Evolutionary conservation across 208 protist genomes (phyloP), one percentile per base, ranked within the genome.

Genomic region (Vickermania ingenoplastis): DNA sequence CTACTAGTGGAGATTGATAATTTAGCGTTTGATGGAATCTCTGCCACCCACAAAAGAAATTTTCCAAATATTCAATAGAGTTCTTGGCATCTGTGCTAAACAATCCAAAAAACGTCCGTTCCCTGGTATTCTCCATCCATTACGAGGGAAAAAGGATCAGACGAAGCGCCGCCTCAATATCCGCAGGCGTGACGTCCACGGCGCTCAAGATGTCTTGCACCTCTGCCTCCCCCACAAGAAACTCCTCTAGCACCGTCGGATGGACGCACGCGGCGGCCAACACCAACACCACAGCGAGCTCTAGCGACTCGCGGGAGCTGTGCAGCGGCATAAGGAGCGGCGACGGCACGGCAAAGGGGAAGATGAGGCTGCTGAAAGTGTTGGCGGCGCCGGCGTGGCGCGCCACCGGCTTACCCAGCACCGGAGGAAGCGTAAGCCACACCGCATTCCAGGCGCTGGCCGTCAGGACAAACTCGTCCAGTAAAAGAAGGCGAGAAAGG

Each of bases 301-400:
- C 71, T 2, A 83, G 48, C 28, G 61, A 54, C 41, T 65, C 66
- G 21, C 71, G 57, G 11, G 82, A 65, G 31, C 54, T 29, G 0
- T 2, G 52, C 11, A 65, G 24, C 2, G 71, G 53, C 22, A 61
- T 67, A 31, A 78, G 64, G 41, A 89, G 60, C 31, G 52, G 65
- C 22, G 76, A 68, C 17, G 82, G 82, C 2, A 89, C 57, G 1
- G 76, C 45, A n/a, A 75, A 81, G 1, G 76, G 76, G 51, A 85
- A 82, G 7, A 21, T 52, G 14, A 89, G 64, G 53, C 71, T 86
- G 48, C 55, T 55, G 36, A 82, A 65, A 17, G 70, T 70, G 50
- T 63, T 52, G 25, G 14, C 24, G 30, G 61, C 59, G 27, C 36
- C 59, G 25, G 14, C 24, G 30, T 56, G 55, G 27, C 36, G 57